Base-by-base conservation (phyloP, 768 basidiomycete genomes). In the Termitomyces sp. region DNA sequence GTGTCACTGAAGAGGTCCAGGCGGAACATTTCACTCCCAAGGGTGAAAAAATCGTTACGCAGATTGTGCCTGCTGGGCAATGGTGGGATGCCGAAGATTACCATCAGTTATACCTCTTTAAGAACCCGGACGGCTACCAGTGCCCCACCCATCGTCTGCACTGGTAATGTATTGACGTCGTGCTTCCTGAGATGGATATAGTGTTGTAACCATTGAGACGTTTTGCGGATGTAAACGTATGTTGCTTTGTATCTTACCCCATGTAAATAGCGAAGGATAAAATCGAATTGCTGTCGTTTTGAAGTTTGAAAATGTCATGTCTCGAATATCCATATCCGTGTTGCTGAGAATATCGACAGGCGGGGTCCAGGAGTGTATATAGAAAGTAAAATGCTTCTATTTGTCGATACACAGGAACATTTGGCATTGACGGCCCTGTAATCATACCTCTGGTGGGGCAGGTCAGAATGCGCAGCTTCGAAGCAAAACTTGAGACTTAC, bases 1-100 rank as follows among this genome's bases (percentile, higher is more conserved):
- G 83, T 20, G 85, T 98, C 2, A 94, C 89, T 0, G 79, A 79
- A 33, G 89, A 95, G 66, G 83, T 98, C 2, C 89, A 95, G 68
- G 83, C 79, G 52, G 89, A 89, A 68, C 82, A 95, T 66, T 95
- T 89, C 62, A 83, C 83, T 7, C 83, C 86, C 15, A 84, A 82
- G 57, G 84, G 83, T 29, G 60, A 81, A 72, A 85, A 77, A 66
- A 93, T 98, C 53, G 87, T 84, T 3, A 97, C 95, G 0, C 77
- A 86, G 60, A 89, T 98, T 52, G 62, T 79, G 12, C 68, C 79
- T 1, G 89, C 86, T 0, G 83, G 82, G 0, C 68, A 77, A 35
- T 98, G 94, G 94, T 94, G 83, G 72, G 75, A 88, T 54, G 89
- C 89, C 0, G 89, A 91, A 68, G 81, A 86, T 3, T 91, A 94